phyloP scores from a whole-genome alignment of 2,329 filamentous ascomycete genomes.

The Huntiella moniliformis region DNA sequence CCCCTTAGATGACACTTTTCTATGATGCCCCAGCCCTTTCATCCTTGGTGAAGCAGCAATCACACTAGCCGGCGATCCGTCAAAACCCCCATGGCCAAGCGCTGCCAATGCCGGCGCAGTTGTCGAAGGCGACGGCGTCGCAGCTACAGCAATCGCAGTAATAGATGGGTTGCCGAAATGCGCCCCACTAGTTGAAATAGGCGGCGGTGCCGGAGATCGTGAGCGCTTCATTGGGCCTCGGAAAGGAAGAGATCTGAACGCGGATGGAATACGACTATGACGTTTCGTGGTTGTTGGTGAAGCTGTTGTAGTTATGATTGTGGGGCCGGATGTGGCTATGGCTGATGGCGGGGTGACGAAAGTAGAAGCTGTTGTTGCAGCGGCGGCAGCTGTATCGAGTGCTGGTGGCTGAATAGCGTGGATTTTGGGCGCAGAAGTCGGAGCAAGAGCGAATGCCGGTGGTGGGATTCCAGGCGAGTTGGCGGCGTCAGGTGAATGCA shows the following conservation, averaged over 20 bases:
- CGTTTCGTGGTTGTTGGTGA: slow-evolving; percentile 9
- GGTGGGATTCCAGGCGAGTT: too few relatives aligned
- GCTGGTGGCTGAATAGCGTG: background rate
- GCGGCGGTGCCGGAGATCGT: slow-evolving; percentile 22
- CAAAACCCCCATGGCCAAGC: background rate
- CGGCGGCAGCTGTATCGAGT: slow-evolving; percentile 1
- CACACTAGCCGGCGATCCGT: background rate
- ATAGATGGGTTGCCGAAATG: slow-evolving; percentile 11
- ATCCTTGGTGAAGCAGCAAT: background rate
- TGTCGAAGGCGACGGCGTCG: slow-evolving; percentile 7
- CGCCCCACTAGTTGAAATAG: slow-evolving; percentile 14
- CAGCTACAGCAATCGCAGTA: slow-evolving; percentile 12
- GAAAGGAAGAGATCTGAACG: slow-evolving; percentile 28
- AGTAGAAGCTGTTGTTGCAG: background rate
- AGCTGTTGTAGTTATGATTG: slow-evolving; percentile 2
- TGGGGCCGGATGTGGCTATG: background rate
- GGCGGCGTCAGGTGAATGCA: background rate
- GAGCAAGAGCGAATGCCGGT: too few relatives aligned
- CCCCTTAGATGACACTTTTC: slow-evolving; percentile 4
- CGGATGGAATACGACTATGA: slow-evolving; percentile 15
- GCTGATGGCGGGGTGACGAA: background rate
- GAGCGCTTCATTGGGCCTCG: slow-evolving; percentile 29
- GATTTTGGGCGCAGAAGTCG: background rate
- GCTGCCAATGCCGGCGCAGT: background rate
- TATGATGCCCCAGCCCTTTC: background rate